Base-by-base conservation (phyloP, 352 stramenopile genomes). In the Globisporangium cystogenes region DNA sequence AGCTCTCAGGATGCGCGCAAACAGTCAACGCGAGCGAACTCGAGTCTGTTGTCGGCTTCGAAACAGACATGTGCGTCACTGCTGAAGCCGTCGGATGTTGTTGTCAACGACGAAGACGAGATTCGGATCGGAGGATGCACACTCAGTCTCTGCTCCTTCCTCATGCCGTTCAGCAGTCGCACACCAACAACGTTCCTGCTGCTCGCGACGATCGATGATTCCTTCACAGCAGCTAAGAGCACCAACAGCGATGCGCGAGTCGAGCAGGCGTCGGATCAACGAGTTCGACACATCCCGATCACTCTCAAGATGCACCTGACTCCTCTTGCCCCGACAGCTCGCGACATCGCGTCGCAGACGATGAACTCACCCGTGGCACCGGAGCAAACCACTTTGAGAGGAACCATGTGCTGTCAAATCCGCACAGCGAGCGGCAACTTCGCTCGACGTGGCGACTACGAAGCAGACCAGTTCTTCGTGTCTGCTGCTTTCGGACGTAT, bases 321-420 rank as follows among this genome's bases (percentile, higher is more conserved):
- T 5, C 33, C 53, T 43, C 2, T 15, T 15, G 5, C 36, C 21
- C 12, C 3, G 14, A 20, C 15, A 21, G 16, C 18, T 7, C 39
- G 24, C 24, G 39, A 43, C 7, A 12, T 15, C 4, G 10, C 23
- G 14, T 7, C 16, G 29, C 37, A 31, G 36, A 7, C 21, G 0
- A 0, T 20, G 11, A n/a, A 7, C 15, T 29, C 12, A 10, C 21
- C 7, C 7, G 15, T 31, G 23, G 21, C 37, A 16, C 7, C 39
- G 7, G 18, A 24, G 7, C 18, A 12, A 21, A 14, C 18, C 5
- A 1, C 12, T 12, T 14, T 60, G n/a, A 33, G 42, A 1, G 54
- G 54, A 3, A 41, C 50, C 11, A 47, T 55, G 15, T 55, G 47
- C 16, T 4, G 55, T n/a, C 47, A 55, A 21, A n/a, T 60, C 20